Conservation (phyloP, 768 basidiomycete genomes). For the Mycena latifolia region DNA sequence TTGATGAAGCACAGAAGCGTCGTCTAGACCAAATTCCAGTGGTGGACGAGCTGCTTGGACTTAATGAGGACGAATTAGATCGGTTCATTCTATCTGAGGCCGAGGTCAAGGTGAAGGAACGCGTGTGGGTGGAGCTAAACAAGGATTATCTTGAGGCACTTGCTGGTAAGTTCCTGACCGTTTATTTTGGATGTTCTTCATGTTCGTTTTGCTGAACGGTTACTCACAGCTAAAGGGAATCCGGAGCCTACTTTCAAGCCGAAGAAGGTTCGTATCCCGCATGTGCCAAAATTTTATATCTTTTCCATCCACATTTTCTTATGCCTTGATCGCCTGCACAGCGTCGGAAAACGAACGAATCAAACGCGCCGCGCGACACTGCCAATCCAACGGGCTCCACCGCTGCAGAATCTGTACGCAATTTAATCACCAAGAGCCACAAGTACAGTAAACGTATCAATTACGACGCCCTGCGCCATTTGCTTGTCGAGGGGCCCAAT, state of each 20-base stretch:
- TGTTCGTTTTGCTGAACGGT: constrained; percentile 58
- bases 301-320: constrained; percentile 33
- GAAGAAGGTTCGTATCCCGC: constrained; percentile 81
- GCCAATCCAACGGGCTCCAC: constrained; percentile 77
- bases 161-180: constrained; percentile 70
- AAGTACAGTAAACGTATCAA: constrained; percentile 95
- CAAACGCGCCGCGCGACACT: constrained; percentile 78
- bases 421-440: constrained; percentile 85
- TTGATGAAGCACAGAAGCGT: constrained; percentile 76
- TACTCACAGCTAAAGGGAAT: constrained; percentile 73
- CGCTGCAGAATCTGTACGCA: constrained; percentile 82
- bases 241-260: constrained; percentile 61
- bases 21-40: constrained; percentile 66
- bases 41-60: constrained; percentile 74
- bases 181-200: constrained; percentile 16
- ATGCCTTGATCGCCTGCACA: constrained; percentile 43
- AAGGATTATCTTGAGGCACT: constrained; percentile 90
- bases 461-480: constrained; percentile 87
- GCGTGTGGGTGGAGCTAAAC: constrained; percentile 95
- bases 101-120: constrained; percentile 88
- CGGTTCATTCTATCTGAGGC: constrained; percentile 81
- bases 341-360: constrained; percentile 73
- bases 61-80: constrained; percentile 95
- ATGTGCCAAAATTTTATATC: constrained; percentile 43
- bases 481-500: constrained; percentile 69